Conservation (phyloP, 106 monocot genomes). For the Acorus gramineus region DNA sequence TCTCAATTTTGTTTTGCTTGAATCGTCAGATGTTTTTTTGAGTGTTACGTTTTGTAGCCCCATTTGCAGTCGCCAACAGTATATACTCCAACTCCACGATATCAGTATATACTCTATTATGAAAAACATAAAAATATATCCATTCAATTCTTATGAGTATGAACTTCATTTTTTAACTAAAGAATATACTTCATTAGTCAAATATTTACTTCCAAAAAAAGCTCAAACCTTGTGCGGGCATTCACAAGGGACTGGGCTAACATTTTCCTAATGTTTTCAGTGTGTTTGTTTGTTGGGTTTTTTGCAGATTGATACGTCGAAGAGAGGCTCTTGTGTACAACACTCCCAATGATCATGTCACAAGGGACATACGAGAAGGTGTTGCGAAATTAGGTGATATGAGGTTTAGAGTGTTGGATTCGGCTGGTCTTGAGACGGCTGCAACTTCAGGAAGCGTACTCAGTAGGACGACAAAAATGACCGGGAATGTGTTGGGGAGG, state of each 20-base stretch:
- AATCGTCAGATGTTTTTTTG: too few species aligned
- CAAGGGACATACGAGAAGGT: slow-evolving; percentile 85
- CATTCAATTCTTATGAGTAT: too few species aligned
- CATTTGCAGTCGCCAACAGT: too few species aligned
- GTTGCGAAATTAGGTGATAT: slow-evolving; percentile 87
- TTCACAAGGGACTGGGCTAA: background rate
- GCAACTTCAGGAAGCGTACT: slow-evolving; percentile 80
- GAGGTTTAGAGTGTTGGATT: slow-evolving; percentile 88
- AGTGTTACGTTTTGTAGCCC: too few species aligned
- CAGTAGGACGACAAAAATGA: slow-evolving; percentile 71
- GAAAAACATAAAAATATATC: too few species aligned
- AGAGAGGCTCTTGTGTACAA: slow-evolving; percentile 95
- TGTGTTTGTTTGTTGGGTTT: background rate
- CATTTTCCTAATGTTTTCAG: background rate
- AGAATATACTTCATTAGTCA: too few species aligned
- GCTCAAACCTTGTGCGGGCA: too few species aligned
- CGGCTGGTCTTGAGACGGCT: slow-evolving; percentile 86
- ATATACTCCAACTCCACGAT: too few species aligned
- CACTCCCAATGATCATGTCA: slow-evolving; percentile 88
- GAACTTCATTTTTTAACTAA: too few species aligned
- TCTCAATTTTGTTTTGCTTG: too few species aligned
- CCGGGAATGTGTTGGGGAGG: slow-evolving; percentile 50
- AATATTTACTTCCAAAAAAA: too few species aligned
- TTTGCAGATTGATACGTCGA: slow-evolving; percentile 67
- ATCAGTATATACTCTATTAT: too few species aligned